These are phyloP conservation scores for Pseudogymnoascus sp. DNA, from an alignment of 2,329 filamentous ascomycete genomes.

Conservation along the genomic window DNA sequence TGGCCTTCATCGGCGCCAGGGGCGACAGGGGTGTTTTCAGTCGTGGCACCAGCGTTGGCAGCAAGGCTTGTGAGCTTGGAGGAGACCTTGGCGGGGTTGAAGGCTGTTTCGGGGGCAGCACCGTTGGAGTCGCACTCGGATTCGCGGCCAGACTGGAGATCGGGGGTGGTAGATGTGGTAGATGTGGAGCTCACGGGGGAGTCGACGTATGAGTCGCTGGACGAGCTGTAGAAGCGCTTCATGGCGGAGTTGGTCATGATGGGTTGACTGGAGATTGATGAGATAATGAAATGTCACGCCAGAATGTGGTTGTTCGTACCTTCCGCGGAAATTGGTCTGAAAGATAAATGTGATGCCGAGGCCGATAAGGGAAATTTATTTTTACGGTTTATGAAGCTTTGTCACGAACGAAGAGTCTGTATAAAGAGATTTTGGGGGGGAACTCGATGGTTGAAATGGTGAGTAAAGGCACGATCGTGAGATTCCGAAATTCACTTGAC, in stretches of 20 bases:
- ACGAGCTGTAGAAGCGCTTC: not conserved
- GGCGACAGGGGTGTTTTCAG: not conserved
- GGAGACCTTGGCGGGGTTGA: constrained; percentile 1
- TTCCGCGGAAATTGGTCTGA: not conserved
- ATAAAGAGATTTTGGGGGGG: not conserved
- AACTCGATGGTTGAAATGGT: not conserved
- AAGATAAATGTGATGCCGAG: not conserved
- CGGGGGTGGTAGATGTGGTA: constrained; percentile 1
- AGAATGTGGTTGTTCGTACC: not conserved
- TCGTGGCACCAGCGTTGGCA: not conserved
- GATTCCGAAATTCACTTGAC: not conserved
- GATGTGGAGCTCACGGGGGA: not conserved
- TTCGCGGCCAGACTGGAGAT: not conserved
- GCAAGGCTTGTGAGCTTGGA: not conserved
- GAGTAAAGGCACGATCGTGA: not conserved
- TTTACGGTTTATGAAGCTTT: not conserved
- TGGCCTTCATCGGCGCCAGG: not conserved
- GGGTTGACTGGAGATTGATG: not conserved
- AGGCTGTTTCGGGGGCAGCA: not conserved
- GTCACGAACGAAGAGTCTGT: not conserved
- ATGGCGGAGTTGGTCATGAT: not conserved
- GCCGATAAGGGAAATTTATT: not conserved
- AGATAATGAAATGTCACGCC: not conserved
- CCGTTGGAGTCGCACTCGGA: not conserved
- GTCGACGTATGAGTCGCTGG: not conserved